phyloP scores from a whole-genome alignment of 441 rosid species.

The Kokia cookei region DNA sequence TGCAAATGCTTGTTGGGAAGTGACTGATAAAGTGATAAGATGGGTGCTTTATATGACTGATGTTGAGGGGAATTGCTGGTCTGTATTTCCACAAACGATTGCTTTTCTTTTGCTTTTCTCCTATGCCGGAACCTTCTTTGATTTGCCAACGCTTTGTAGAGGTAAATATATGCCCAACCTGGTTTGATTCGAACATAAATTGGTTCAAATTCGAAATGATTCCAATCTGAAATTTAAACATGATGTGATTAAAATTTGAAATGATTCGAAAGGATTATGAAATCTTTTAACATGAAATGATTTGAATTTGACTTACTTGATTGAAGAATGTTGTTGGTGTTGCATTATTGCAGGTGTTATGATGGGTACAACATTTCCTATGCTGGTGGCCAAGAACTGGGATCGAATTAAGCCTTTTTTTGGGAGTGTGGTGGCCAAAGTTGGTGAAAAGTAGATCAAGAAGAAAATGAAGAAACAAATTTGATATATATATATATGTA shows the following conservation, averaged over 20 bases:
- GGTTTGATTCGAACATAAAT: too few relatives aligned
- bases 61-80: slow-evolving; percentile 41
- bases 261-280: too few relatives aligned
- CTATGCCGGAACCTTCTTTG: slow-evolving; percentile 31
- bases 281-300: too few relatives aligned
- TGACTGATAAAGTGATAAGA: slow-evolving; percentile 24
- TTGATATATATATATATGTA: background rate
- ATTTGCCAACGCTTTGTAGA: slow-evolving; percentile 37
- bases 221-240: too few relatives aligned
- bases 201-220: too few relatives aligned
- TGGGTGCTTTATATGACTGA: slow-evolving; percentile 40
- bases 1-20: slow-evolving; percentile 23
- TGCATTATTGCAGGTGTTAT: slow-evolving; percentile 20
- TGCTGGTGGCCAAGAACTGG: slow-evolving; percentile 23
- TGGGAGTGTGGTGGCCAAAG: background rate
- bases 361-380: slow-evolving; percentile 33
- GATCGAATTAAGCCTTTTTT: slow-evolving; percentile 21
- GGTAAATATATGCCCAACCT: slow-evolving; percentile 9
- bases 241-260: too few relatives aligned
- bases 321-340: background rate
- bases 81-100: slow-evolving; percentile 24
- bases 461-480: background rate
- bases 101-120: slow-evolving; percentile 34
- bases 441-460: background rate
- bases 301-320: too few relatives aligned